Conservation (phyloP, 192 early-diverging fungal genomes). For the Backusella liffmaniae region DNA sequence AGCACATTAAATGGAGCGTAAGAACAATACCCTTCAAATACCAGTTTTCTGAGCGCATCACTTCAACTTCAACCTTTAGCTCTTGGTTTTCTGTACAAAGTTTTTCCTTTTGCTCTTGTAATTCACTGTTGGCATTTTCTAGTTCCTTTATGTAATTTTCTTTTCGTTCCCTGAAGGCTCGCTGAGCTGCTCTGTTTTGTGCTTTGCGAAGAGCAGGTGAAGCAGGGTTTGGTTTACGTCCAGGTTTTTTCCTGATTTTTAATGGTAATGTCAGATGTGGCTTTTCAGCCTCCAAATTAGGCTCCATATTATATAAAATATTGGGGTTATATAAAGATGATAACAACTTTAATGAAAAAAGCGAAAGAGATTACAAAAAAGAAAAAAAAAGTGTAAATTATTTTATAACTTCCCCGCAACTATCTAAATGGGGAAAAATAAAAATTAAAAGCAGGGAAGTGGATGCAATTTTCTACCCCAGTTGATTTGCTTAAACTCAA, state of each 20-base stretch:
- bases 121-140: conserved; percentile 67
- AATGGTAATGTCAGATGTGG: background rate
- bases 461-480: background rate
- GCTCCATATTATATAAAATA: background rate
- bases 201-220: conserved; percentile 60
- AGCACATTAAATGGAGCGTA: conserved; percentile 40
- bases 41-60: conserved; percentile 42
- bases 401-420: background rate
- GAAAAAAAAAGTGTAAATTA: background rate
- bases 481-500: background rate
- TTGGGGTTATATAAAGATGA: background rate
- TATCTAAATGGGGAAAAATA: background rate
- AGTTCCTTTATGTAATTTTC: conserved; percentile 73
- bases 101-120: conserved; percentile 58
- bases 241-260: conserved; percentile 48
- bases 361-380: background rate
- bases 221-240: conserved; percentile 59
- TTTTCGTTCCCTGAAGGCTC: conserved; percentile 89
- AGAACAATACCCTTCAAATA: conserved; percentile 47
- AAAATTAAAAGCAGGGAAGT: background rate
- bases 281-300: background rate
- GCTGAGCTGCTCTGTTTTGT: conserved; percentile 87
- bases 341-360: background rate
- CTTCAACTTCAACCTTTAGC: conserved; percentile 37
- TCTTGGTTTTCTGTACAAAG: conserved; percentile 39